A percentile compares a stretch with the other conserved stretches of the same genome.
phyloP scores from a whole-genome alignment of 1,139 yeast species.

The Yamadazyma trypodendri region DNA sequence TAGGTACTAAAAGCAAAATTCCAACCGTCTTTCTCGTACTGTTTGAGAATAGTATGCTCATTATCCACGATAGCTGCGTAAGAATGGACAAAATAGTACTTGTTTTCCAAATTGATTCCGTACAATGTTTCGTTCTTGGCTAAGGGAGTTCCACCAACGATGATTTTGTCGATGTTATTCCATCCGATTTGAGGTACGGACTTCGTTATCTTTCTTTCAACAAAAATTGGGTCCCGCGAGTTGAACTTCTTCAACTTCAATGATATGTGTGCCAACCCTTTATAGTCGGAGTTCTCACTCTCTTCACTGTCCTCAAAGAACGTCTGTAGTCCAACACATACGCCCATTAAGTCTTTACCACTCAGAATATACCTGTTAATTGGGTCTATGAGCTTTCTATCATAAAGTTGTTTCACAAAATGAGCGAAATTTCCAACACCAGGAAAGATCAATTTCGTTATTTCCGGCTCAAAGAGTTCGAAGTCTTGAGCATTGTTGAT shows the following conservation, averaged over 20 bases:
- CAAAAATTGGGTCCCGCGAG: conserved; percentile 36
- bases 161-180: conserved; percentile 49
- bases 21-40: conserved; percentile 62
- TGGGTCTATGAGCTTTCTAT: conserved; percentile 64
- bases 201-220: conserved; percentile 35
- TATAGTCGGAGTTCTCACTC: conserved; percentile 47
- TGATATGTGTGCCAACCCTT: conserved; percentile 56
- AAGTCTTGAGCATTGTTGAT: conserved; percentile 43
- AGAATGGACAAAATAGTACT: conserved; percentile 93
- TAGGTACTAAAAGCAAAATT: conserved; percentile 69
- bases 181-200: conserved; percentile 97
- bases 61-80: conserved; percentile 63
- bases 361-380: conserved; percentile 61
- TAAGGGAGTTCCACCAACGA: conserved; percentile 10
- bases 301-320: conserved; percentile 76
- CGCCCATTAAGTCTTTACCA: conserved; percentile 90
- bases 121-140: conserved; percentile 11
- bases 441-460: conserved; percentile 68
- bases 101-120: conserved; percentile 48
- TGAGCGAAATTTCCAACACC: conserved; percentile 98
- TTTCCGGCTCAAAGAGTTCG: conserved; percentile 35
- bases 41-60: conserved; percentile 26
- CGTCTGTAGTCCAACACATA: conserved; percentile 93
- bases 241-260: conserved; percentile 60
- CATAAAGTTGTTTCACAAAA: conserved; percentile 68